Percentiles rank a stretch among this genome's conserved stretches.
Evolutionary conservation across 495 filamentous ascomycete genomes (phyloP).

Genomic region (Halenospora varia): DNA sequence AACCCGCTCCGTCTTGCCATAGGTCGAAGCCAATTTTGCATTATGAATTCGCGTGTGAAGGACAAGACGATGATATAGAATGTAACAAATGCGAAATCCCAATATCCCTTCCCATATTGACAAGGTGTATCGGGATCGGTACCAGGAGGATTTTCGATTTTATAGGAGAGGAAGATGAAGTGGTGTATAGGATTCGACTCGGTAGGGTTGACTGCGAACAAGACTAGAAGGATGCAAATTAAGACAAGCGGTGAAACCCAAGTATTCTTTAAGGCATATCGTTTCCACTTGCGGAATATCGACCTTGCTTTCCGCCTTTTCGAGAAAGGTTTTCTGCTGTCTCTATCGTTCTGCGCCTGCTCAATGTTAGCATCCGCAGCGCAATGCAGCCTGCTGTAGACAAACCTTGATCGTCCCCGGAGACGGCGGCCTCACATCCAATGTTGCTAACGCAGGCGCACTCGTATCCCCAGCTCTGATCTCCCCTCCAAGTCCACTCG

Average conservation of each 20-base stretch:
- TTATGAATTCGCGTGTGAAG: conserved; percentile 94
- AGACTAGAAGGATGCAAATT: conserved; percentile 54
- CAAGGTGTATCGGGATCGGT: conserved; percentile 46
- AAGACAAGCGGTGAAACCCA: conserved; percentile 78
- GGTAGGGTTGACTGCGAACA: conserved; percentile 76
- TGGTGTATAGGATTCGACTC: conserved; percentile 76
- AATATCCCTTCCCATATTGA: conserved; percentile 86
- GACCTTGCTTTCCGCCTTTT: conserved; percentile 58
- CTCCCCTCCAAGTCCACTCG: conserved; percentile 27
- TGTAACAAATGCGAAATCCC: conserved; percentile 80
- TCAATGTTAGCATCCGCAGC: background rate
- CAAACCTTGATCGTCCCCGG: conserved; percentile 23
- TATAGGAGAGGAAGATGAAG: conserved; percentile 94
- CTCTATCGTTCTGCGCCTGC: conserved; percentile 21
- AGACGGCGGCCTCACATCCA: conserved; percentile 24
- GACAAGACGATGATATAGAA: conserved; percentile 89
- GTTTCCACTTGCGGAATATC: conserved; percentile 60
- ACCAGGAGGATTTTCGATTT: conserved; percentile 48
- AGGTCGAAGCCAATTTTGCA: conserved; percentile 87
- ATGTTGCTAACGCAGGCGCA: conserved; percentile 23
- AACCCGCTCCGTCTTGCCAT: conserved; percentile 69
- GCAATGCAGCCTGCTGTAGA: background rate
- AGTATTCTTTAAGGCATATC: conserved; percentile 66
- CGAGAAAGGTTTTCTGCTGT: conserved; percentile 40
- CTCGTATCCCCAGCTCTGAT: conserved; percentile 28